Percentiles rank a stretch among this genome's conserved stretches.
Evolutionary conservation across 2,329 filamentous ascomycete species (phyloP).

Genomic region (Pyrenochaeta sp.): DNA sequence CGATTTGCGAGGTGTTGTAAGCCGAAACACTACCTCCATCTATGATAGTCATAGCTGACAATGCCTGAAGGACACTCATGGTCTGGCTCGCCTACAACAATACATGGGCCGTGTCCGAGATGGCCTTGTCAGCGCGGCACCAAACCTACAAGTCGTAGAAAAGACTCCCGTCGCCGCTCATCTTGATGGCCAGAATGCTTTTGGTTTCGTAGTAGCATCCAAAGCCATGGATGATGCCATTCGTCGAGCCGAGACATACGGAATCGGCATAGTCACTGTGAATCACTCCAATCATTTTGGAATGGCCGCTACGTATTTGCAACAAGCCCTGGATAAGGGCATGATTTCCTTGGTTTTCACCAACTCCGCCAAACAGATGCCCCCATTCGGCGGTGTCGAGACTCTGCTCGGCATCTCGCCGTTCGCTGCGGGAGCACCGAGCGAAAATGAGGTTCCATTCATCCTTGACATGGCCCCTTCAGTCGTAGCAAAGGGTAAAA

Average conservation of each 20-base stretch:
- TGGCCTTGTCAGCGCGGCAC: conserved; percentile 71
- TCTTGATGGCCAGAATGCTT: conserved; percentile 73
- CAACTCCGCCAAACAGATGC: conserved; percentile 72
- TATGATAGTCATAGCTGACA: too few relatives aligned
- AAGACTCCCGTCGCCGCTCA: conserved; percentile 77
- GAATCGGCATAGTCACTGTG: conserved; percentile 78
- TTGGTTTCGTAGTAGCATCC: conserved; percentile 76
- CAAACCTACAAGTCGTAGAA: conserved; percentile 64
- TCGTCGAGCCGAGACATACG: conserved; percentile 67
- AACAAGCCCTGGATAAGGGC: conserved; percentile 74
- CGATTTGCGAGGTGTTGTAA: conserved; percentile 79
- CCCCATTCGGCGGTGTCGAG: conserved; percentile 71
- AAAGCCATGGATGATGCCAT: conserved; percentile 72
- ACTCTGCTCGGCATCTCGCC: conserved; percentile 78
- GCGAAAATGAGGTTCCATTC: conserved; percentile 64
- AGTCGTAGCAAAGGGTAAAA: conserved; percentile 74
- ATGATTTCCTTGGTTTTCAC: conserved; percentile 70
- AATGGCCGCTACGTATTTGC: conserved; percentile 82
- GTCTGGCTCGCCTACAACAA: conserved; percentile 77
- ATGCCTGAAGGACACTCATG: conserved; percentile 82
- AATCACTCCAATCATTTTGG: conserved; percentile 84
- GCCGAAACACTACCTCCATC: too few relatives aligned
- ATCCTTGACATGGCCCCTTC: conserved; percentile 79
- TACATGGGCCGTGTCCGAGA: conserved; percentile 77
- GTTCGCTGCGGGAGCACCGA: conserved; percentile 77